phyloP scores from a whole-genome alignment of 108 stramenopile species.

The Schizochytrium sp. region DNA sequence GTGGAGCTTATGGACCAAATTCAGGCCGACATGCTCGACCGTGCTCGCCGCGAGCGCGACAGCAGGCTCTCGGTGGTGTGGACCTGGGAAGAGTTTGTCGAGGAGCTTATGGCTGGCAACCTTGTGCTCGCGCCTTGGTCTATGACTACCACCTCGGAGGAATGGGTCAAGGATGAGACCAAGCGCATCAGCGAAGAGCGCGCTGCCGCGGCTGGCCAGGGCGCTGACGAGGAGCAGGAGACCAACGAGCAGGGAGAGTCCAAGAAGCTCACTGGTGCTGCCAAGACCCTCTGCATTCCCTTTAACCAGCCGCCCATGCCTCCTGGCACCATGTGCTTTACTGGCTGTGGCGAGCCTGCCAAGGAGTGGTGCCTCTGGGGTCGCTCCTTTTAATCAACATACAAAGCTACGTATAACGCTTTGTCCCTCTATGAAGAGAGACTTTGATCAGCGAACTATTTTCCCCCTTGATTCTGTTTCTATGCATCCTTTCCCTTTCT shows the following conservation, averaged over 20 bases:
- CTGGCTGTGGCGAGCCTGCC: slow-evolving; percentile 88
- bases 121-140: slow-evolving; percentile 98
- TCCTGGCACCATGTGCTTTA: slow-evolving; percentile 95
- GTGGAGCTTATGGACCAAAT: slow-evolving; percentile 84
- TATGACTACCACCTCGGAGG: slow-evolving; percentile 93
- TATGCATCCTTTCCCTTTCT: too few species aligned
- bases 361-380: slow-evolving; percentile 99
- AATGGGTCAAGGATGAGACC: slow-evolving; percentile 96
- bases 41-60: slow-evolving; percentile 89
- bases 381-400: slow-evolving; percentile 86
- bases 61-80: slow-evolving; percentile 88
- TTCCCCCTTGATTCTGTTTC: too few species aligned
- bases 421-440: background rate
- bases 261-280: slow-evolving; percentile 66
- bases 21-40: slow-evolving; percentile 89
- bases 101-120: slow-evolving; percentile 91
- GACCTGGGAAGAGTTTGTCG: slow-evolving; percentile 98
- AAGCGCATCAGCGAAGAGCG: slow-evolving; percentile 82
- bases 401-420: background rate
- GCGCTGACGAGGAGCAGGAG: slow-evolving; percentile 50
- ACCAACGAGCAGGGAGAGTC: slow-evolving; percentile 3
- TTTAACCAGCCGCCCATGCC: slow-evolving; percentile 95
- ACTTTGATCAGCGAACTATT: background rate
- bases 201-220: slow-evolving; percentile 69
- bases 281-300: slow-evolving; percentile 98